Base-by-base conservation (phyloP, 1,284 basidiomycete genomes). In the Entoloma clypeatum region DNA sequence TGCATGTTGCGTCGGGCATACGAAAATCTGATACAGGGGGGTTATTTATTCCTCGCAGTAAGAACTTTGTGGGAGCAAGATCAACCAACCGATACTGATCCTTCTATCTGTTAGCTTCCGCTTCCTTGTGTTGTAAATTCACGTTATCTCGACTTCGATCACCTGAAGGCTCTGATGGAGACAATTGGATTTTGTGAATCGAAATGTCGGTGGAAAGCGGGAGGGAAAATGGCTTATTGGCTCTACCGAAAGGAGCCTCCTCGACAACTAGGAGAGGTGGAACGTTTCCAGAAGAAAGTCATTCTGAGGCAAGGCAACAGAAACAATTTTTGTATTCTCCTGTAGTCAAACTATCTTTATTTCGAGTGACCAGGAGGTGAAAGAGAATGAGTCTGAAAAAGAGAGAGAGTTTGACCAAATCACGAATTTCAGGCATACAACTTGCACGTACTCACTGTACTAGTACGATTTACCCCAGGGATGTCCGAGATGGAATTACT, bases 101-200 rank as follows among this genome's bases (percentile, higher is more conserved):
- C 2, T 24, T 24, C 33, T 3, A 33, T 33, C 23, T 31, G 21
- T 34, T 43, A 87, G 85, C 75, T 94, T 2, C 91, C 91, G 1
- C 66, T 84, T 10, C 82, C 91, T 2, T 94, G 91, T 55, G 71
- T 93, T 16, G 59, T 69, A 17, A 94, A 93, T 58, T 93, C 91
- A 3, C 77, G 91, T 4, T 93, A 92, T 57, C 62, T 87, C 44
- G 77, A 81, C 3, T 65, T 72, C 11, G 72, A 77, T 9, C 74
- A 74, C 30, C 70, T 92, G 6, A 60, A 62, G 18, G 56, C 57
- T 1, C 62, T 93, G 19, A 81, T 92, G 79, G 47, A 55, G 0
- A 54, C 62, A 3, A 56, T 92, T 1, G 88, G 88, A 0, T 92
- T 92, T 54, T 54, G 51, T 1, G 66, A 81, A 51, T 52, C 85